phyloP scores from a whole-genome alignment of 2,329 filamentous ascomycete genomes.

The Rutstroemia sp. region DNA sequence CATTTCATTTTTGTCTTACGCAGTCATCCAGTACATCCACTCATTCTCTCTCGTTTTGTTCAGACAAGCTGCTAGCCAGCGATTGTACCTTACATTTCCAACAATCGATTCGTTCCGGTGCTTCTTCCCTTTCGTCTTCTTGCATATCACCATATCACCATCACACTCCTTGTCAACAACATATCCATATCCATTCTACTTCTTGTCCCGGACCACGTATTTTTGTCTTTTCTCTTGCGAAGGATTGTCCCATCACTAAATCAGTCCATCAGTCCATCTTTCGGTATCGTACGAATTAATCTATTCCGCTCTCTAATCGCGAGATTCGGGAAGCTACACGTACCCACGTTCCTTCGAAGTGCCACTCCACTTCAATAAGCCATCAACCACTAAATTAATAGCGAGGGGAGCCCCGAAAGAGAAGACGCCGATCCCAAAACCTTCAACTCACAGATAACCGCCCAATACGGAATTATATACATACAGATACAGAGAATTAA shows the following conservation, averaged over 20 bases:
- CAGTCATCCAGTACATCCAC: neutral
- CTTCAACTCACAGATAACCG: neutral
- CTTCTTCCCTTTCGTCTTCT: neutral
- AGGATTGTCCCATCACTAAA: neutral
- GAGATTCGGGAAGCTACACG: slow-evolving; percentile 3
- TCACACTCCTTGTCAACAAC: slow-evolving; percentile 6
- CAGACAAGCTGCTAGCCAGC: slow-evolving; percentile 7
- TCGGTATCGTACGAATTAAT: neutral
- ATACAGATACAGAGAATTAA: slow-evolving; percentile 6
- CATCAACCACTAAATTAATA: slow-evolving; percentile 8
- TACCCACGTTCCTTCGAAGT: slow-evolving; percentile 2
- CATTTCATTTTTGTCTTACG: neutral
- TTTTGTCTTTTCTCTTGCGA: too few species aligned
- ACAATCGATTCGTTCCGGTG: neutral
- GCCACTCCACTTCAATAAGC: neutral
- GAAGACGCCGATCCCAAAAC: neutral
- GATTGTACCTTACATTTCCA: slow-evolving; percentile 8
- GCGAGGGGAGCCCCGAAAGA: neutral
- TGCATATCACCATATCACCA: slow-evolving; percentile 5
- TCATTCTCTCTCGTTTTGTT: neutral
- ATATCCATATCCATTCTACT: neutral
- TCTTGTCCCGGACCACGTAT: too few species aligned
- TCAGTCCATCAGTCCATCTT: slow-evolving; percentile 1
- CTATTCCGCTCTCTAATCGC: neutral
- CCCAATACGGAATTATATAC: too few species aligned